These are phyloP conservation scores for Xylogone sp. DNA, from an alignment of 2,329 filamentous ascomycete species.

Conservation along the genomic window DNA sequence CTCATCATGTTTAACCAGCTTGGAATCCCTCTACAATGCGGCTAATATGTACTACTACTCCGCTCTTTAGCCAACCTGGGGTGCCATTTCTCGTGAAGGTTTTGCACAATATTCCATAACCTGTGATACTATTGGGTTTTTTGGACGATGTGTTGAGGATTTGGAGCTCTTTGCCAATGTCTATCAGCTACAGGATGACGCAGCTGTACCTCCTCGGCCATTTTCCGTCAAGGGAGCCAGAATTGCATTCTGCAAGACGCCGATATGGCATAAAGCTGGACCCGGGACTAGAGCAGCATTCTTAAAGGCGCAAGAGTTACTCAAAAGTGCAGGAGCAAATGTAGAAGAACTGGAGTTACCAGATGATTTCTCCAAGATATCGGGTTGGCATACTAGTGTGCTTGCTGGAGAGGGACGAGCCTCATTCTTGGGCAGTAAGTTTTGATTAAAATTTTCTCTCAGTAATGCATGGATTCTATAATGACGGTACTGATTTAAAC, in stretches of 20 bases:
- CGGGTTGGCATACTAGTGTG: conserved; percentile 48
- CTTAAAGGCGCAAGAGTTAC: conserved; percentile 33
- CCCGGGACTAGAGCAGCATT: conserved; percentile 40
- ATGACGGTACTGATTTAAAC: background rate
- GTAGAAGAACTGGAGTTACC: conserved; percentile 55
- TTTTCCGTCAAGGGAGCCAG: conserved; percentile 42
- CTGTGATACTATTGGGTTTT: conserved; percentile 61
- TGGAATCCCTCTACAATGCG: background rate
- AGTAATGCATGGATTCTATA: too few relatives aligned
- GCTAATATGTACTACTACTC: too few relatives aligned
- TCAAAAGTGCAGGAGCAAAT: conserved; percentile 44
- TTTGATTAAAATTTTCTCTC: background rate
- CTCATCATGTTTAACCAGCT: background rate
- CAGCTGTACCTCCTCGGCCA: conserved; percentile 17
- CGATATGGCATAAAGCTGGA: conserved; percentile 45
- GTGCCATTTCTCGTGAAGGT: conserved; percentile 58
- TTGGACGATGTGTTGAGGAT: conserved; percentile 53
- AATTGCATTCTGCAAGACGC: conserved; percentile 52
- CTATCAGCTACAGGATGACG: conserved; percentile 51
- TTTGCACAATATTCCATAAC: conserved; percentile 54
- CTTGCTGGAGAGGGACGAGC: conserved; percentile 48
- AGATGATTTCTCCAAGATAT: conserved; percentile 41
- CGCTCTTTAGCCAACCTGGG: conserved; percentile 52
- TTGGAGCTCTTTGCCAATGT: conserved; percentile 51
- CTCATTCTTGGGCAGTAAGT: conserved; percentile 40